phyloP scores from a whole-genome alignment of 2,329 filamentous ascomycete species.

The Gnomoniopsis sp. region DNA sequence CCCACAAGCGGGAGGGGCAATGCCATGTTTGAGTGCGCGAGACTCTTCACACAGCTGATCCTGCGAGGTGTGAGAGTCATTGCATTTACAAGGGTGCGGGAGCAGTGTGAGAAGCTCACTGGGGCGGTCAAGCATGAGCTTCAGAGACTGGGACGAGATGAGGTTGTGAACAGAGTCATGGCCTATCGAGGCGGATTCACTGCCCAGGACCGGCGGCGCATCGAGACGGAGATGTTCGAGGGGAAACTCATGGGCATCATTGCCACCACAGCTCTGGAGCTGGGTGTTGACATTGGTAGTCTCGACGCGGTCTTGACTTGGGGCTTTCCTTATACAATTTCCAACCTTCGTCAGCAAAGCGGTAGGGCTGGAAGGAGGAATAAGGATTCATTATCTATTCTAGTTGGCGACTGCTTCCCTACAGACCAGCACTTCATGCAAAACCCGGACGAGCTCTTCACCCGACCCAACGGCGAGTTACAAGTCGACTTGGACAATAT shows the following conservation, averaged over 20 bases:
- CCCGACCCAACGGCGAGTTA: conserved; percentile 81
- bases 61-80: conserved; percentile 87
- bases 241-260: conserved; percentile 91
- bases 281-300: conserved; percentile 93
- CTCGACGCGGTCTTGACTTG: conserved; percentile 91
- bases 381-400: conserved; percentile 85
- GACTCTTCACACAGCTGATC: conserved; percentile 85
- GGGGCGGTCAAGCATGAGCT: conserved; percentile 78
- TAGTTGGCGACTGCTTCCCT: conserved; percentile 85
- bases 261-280: conserved; percentile 86
- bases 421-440: conserved; percentile 97
- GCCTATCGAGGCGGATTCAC: conserved; percentile 95
- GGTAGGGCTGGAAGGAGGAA: conserved; percentile 89
- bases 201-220: conserved; percentile 79
- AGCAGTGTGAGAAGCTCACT: conserved; percentile 82
- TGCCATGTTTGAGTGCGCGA: conserved; percentile 79
- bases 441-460: conserved; percentile 91
- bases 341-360: conserved; percentile 91
- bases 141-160: conserved; percentile 65
- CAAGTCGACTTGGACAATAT: conserved; percentile 92
- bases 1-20: conserved; percentile 82
- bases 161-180: conserved; percentile 81
- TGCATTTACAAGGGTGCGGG: conserved; percentile 84
- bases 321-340: conserved; percentile 93
- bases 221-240: conserved; percentile 96